A percentile compares a stretch with the other conserved stretches of the same genome.
Conservation (phyloP, 2,329 filamentous ascomycete genomes). For the Colletotrichum sidae region DNA sequence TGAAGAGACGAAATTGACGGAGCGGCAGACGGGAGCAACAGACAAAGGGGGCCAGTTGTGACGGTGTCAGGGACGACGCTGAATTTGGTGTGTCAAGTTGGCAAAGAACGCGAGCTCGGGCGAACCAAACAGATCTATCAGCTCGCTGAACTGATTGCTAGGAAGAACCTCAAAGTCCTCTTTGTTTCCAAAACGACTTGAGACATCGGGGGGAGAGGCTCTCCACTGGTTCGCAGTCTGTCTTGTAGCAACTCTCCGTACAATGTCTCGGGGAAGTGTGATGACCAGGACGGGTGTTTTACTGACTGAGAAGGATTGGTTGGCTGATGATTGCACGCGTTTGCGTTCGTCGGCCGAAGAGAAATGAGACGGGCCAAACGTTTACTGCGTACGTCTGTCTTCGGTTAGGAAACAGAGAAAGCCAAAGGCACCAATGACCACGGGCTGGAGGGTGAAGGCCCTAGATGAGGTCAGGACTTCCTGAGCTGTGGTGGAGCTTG, state of each 20-base stretch:
- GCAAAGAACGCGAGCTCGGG: slow-evolving; percentile 37
- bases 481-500: slow-evolving; percentile 35
- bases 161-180: slow-evolving; percentile 43
- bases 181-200: slow-evolving; percentile 46
- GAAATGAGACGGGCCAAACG: slow-evolving; percentile 12
- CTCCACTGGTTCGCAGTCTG: slow-evolving; percentile 41
- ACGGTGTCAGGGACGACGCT: slow-evolving; percentile 27
- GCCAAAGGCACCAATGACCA: slow-evolving; percentile 31
- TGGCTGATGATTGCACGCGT: slow-evolving; percentile 18
- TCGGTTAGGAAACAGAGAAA: slow-evolving; percentile 20
- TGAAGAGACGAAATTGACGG: slow-evolving; percentile 26
- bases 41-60: slow-evolving; percentile 30
- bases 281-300: slow-evolving; percentile 17
- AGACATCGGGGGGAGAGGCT: slow-evolving; percentile 46
- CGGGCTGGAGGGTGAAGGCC: slow-evolving; percentile 30
- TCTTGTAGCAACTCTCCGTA: slow-evolving; percentile 37
- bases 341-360: slow-evolving; percentile 20
- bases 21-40: slow-evolving; percentile 6
- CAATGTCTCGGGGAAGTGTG: slow-evolving; percentile 35
- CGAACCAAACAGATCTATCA: slow-evolving; percentile 41
- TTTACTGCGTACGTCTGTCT: slow-evolving; percentile 10
- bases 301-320: slow-evolving; percentile 21
- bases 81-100: slow-evolving; percentile 28
- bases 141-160: slow-evolving; percentile 35
- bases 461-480: slow-evolving; percentile 35